Evolutionary conservation across 352 stramenopile genomes (phyloP), one percentile per base, ranked within the genome.

Genomic region (Phytopythium boreale): DNA sequence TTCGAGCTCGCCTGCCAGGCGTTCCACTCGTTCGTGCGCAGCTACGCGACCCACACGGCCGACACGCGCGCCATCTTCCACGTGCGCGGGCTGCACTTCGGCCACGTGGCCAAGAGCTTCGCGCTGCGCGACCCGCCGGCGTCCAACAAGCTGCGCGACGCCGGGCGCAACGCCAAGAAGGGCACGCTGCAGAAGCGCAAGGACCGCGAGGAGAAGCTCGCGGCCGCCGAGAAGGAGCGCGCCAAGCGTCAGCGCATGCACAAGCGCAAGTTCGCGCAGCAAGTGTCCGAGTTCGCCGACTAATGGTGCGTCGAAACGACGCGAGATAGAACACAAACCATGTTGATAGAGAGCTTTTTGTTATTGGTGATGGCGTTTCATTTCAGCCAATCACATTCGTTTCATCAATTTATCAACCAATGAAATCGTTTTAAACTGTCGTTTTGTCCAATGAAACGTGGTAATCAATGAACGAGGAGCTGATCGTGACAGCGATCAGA

Each of bases 21-120:
- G 8, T 98, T 98, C 71, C 86, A 95, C 67, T 97, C 90, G 55
- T 97, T 97, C 60, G 85, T 98, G 55, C 87, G 94, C 39, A 96
- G 92, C 70, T 98, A 98, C 71, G 90, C 92, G 22, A 97, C 92
- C 12, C 92, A 97, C 75, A 86, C 83, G 56, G 92, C 82, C 11
- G 91, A 98, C 66, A 95, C 85, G 52, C 88, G 91, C 69, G 73
- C 81, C 53, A 96, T 98, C 56, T 98, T 98, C 72, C 89, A 98
- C 67, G 87, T 98, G 34, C 87, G 92, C 36, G 87, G 79, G 15
- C 77, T 98, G 37, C 95, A 98, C 69, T 93, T 98, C 44, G 95
- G 95, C 39, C 95, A 98, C 68, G 89, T 98, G 56, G 92, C 95
- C 44, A 96, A 97, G 67, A 96, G 88, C 67, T 98, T 98, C 71